Conservation (phyloP, 202 grass and related monocot genomes). For the Dendrocalamus latiflorus region DNA sequence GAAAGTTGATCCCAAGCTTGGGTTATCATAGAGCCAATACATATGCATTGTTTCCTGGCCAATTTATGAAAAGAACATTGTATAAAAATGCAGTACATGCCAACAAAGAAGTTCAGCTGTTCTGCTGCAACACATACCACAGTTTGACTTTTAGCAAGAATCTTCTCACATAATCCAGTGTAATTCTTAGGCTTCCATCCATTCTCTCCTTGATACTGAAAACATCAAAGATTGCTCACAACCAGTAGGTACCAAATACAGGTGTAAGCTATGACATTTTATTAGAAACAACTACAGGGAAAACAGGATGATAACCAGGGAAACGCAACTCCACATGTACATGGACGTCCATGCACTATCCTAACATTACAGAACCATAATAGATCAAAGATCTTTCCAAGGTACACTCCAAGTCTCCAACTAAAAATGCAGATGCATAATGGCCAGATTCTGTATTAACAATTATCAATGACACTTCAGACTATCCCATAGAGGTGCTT, state of each 20-base stretch:
- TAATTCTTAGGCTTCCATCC: conserved; percentile 93
- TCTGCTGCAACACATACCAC: conserved; percentile 59
- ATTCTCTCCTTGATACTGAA: conserved; percentile 94
- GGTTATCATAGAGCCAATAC: neutral
- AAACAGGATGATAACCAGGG: neutral
- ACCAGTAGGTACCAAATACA: conserved; percentile 12
- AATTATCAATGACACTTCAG: neutral
- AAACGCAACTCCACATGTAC: too few species aligned
- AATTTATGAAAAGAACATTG: conserved; percentile 17
- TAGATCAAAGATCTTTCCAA: conserved; percentile 14
- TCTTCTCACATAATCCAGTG: conserved; percentile 86
- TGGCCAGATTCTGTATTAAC: neutral
- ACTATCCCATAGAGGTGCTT: conserved; percentile 11
- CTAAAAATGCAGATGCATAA: neutral
- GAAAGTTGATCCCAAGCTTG: neutral
- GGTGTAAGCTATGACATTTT: conserved; percentile 12
- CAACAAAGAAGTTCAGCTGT: neutral
- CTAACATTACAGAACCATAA: neutral
- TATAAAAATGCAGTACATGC: neutral
- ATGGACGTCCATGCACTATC: too few species aligned
- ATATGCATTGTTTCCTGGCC: neutral
- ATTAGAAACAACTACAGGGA: neutral
- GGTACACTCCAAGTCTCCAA: neutral
- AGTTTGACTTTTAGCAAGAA: conserved; percentile 94
- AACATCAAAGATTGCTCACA: conserved; percentile 21